Evolutionary conservation across 805 yeast species (phyloP).

Genomic region (Candida nitratophila): DNA sequence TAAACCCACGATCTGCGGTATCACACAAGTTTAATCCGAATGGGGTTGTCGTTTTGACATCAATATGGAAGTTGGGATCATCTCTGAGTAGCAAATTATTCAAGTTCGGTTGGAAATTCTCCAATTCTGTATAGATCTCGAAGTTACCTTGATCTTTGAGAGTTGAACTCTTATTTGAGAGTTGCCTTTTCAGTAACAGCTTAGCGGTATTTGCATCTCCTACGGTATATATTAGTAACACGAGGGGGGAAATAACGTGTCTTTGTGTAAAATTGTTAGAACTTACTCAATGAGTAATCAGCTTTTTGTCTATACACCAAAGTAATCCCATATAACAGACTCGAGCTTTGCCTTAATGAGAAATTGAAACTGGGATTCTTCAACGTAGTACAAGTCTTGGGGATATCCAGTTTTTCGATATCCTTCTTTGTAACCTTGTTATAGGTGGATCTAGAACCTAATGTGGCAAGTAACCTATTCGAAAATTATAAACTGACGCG

Average conservation of each 20-base stretch:
- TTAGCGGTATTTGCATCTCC: background rate
- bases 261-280: background rate
- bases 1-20: too few species aligned
- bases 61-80: constrained; percentile 31
- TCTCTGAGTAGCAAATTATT: constrained; percentile 17
- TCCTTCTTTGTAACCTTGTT: constrained; percentile 22
- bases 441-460: constrained; percentile 17
- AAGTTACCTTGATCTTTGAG: background rate
- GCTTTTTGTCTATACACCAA: constrained; percentile 43
- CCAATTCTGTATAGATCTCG: background rate
- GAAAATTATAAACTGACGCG: background rate
- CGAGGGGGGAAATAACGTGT: background rate
- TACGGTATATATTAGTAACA: background rate
- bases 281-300: constrained; percentile 32
- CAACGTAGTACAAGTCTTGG: constrained; percentile 31
- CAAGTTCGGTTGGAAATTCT: background rate
- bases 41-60: constrained; percentile 15
- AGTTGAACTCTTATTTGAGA: background rate
- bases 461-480: constrained; percentile 24
- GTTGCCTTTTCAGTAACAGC: background rate
- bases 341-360: constrained; percentile 32
- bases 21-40: background rate
- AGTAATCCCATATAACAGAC: constrained; percentile 41
- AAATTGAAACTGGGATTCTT: constrained; percentile 10
- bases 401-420: constrained; percentile 32